Evolutionary conservation across 805 yeast genomes (phyloP), one percentile per base, ranked within the genome.

Genomic region (Ogataea polymorpha): DNA sequence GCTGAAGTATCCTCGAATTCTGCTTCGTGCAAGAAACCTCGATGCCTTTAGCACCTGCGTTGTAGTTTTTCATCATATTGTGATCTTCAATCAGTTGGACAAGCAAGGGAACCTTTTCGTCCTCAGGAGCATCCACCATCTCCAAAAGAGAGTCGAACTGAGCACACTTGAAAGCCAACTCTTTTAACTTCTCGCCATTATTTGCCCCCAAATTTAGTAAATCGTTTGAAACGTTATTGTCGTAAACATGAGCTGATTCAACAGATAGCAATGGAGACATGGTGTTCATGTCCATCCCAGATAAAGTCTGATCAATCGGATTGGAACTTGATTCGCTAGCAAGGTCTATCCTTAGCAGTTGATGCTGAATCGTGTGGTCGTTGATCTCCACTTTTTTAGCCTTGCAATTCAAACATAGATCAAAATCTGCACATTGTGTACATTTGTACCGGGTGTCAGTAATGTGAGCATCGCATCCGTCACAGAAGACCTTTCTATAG

Each of bases 371-470:
- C 2, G 34, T 34, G 42, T 63, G 67, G 9, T 27, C 23, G 7
- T 17, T 9, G 4, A 30, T 32, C 33, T 44, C 54, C 18, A 37
- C 29, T 18, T 49, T 50, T 8, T 43, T 39, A 1, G 48, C 37
- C 44, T 71, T 74, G 51, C 76, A 71, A 6, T 48, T 32, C 35
- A 67, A 67, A 52, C 84, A 78, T 38, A 78, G 56, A 52, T 79
- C 83, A 53, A 64, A 75, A 53, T 79, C 75, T 3, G 55, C 54
- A 51, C 84, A 78, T 23, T 75, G 70, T 18, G 70, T 47, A 55
- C 84, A 78, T 32, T 69, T 67, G 51, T 67, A 78, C 36, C 84
- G 65, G 6, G 57, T 46, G 6, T 83, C 83, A 5, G 20, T 32
- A 16, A 59, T 51, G 8, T 34, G 26, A 23, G 34, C 17, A 32